Percentiles rank a stretch among this genome's conserved stretches.
Conservation (phyloP, 31 red algal species). For the Porphyra umbilicalis region DNA sequence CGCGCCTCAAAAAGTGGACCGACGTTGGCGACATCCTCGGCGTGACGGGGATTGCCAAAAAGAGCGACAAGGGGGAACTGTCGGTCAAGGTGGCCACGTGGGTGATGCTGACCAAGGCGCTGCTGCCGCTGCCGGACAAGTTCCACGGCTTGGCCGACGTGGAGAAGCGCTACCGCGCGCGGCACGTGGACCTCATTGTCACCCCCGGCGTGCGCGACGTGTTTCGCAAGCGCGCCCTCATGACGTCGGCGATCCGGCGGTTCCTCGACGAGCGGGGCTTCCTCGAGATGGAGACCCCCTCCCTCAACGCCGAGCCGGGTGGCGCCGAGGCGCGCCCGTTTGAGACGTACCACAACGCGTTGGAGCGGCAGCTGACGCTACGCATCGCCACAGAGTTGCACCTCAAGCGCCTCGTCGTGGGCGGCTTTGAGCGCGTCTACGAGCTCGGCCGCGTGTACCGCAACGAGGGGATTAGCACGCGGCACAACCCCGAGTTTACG, state of each 20-base stretch:
- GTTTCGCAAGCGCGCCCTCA: constrained; percentile 61
- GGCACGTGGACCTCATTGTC: constrained; percentile 92
- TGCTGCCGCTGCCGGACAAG: constrained; percentile 87
- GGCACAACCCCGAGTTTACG: constrained; percentile 99
- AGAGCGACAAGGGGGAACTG: constrained; percentile 95
- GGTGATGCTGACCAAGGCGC: constrained; percentile 85
- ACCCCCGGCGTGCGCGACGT: constrained; percentile 54
- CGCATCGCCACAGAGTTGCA: constrained; percentile 97
- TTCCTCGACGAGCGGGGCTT: constrained; percentile 72
- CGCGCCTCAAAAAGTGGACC: constrained; percentile 74
- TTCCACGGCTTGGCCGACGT: constrained; percentile 92
- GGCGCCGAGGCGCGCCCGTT: constrained; percentile 97
- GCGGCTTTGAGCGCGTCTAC: constrained; percentile 92
- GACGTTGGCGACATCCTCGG: constrained; percentile 92
- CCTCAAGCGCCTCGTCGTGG: constrained; percentile 89
- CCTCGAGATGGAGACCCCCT: constrained; percentile 96
- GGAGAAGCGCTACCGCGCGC: constrained; percentile 83
- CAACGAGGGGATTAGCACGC: constrained; percentile 87
- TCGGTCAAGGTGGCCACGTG: constrained; percentile 67
- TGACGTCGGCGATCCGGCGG: constrained; percentile 65
- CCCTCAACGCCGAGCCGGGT: constrained; percentile 68
- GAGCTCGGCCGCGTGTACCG: constrained; percentile 89
- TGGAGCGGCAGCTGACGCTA: constrained; percentile 68
- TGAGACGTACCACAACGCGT: constrained; percentile 86
- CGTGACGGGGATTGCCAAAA: constrained; percentile 54